Percentiles rank a stretch among this genome's conserved stretches.
Evolutionary conservation across 2,329 filamentous ascomycete genomes (phyloP).

Genomic region (Bipolaris gigantea): DNA sequence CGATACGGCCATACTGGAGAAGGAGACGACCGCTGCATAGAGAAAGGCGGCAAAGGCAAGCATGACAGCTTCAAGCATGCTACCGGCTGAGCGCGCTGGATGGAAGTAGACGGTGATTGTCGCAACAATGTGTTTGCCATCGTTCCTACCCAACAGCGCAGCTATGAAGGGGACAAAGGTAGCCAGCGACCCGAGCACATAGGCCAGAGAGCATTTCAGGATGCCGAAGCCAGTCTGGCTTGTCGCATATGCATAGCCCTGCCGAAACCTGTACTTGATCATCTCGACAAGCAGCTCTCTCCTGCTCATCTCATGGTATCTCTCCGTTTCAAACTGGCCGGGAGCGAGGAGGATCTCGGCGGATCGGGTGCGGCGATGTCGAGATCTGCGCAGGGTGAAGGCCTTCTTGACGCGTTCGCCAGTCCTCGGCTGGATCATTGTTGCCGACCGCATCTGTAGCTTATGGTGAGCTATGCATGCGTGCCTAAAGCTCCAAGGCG

Average conservation of each 20-base stretch:
- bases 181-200: constrained; percentile 80
- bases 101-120: constrained; percentile 96
- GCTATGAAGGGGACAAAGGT: constrained; percentile 79
- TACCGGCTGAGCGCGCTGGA: constrained; percentile 80
- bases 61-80: constrained; percentile 83
- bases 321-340: constrained; percentile 31
- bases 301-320: constrained; percentile 38
- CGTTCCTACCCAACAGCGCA: constrained; percentile 74
- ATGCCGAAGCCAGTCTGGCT: constrained; percentile 78
- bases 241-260: constrained; percentile 61
- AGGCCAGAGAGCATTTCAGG: constrained; percentile 88
- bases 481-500: not conserved
- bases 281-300: constrained; percentile 40
- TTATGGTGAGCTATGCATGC: constrained; percentile 22
- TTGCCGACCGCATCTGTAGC: constrained; percentile 73
- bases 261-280: constrained; percentile 32
- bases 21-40: constrained; percentile 74
- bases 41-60: constrained; percentile 76
- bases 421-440: constrained; percentile 82
- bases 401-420: constrained; percentile 80
- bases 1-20: constrained; percentile 86
- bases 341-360: constrained; percentile 47
- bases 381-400: constrained; percentile 67
- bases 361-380: constrained; percentile 49
- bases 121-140: constrained; percentile 91